Base-by-base conservation (phyloP, 2,329 filamentous ascomycete species). In the Leptographium lundbergii region DNA sequence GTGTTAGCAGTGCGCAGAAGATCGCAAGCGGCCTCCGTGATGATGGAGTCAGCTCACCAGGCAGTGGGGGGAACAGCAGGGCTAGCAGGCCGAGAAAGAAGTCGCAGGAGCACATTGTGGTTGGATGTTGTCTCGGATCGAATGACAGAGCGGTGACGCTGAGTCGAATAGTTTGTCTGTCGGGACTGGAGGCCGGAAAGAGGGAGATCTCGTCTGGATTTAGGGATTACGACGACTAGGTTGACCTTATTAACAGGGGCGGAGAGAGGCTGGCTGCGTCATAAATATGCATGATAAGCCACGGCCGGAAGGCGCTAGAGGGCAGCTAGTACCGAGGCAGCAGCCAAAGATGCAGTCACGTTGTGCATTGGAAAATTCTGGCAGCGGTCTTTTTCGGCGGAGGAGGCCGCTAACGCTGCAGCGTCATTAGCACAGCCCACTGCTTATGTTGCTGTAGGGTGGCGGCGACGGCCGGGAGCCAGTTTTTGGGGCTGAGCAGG, bases 71-170 rank as follows among this genome's bases (percentile, higher is more conserved):
- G 68, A 86, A 86, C 65, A 87, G 73, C 61, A 86, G 74, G 68
- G 84, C 84, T 63, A 87, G 69, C 47, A 86, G 66, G 69, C 78
- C 81, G 63, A 87, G 80, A 69, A 87, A 85, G 66, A 83, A 72
- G 69, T 86, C 83, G 57, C 77, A 67, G 59, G 77, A 74, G 70
- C 81, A 85, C 82, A 85, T 85, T 56, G 64, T 68, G 45, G 34
- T 25, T 39, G 47, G 9, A 34, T 34, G 13, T 36, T 17, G n/a
- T 36, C 22, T 34, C 39, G 10, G 19, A 11, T 14, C 45, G 11
- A 45, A 19, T 17, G 48, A 17, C n/a, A 5, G 48, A 29, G 19
- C 4, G 14, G 13, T 29, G 24, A 19, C 14, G 11, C n/a, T n/a
- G 5, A 6, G 19, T 25, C 10, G 14, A 27, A 29, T 51, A 25